phyloP scores from a whole-genome alignment of 306 rosid species.

The Prunus salicina region DNA sequence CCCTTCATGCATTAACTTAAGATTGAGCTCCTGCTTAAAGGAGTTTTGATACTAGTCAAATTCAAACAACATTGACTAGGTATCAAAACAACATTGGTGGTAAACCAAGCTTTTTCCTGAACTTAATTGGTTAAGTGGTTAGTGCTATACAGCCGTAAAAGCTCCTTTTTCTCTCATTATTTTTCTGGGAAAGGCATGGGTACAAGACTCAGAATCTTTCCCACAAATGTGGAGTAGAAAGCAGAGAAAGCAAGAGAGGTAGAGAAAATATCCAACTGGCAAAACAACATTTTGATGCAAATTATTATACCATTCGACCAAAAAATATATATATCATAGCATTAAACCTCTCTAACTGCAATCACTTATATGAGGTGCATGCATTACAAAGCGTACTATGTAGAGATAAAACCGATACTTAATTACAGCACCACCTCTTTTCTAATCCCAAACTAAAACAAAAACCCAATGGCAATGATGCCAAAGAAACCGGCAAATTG shows the following conservation, averaged over 20 bases:
- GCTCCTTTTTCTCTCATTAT: no score
- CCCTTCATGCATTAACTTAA: neutral
- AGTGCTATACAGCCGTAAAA: no score
- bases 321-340: neutral
- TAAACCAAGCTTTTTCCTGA: no score
- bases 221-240: no score
- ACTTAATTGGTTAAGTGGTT: no score
- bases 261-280: no score
- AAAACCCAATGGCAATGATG: conserved; percentile 18
- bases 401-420: conserved; percentile 14
- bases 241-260: no score
- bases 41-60: no score
- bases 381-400: conserved; percentile 12
- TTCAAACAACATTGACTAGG: no score
- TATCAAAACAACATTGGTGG: no score
- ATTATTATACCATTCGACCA: neutral
- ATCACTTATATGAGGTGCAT: neutral
- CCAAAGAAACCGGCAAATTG: neutral
- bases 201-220: no score
- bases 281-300: conserved; percentile 8
- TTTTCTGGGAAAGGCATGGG: no score
- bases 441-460: conserved; percentile 5
- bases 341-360: neutral
- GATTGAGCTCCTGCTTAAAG: neutral
- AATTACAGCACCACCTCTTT: conserved; percentile 28